Conservation (phyloP, 2,329 filamentous ascomycete species). For the Talaromyces sp. region DNA sequence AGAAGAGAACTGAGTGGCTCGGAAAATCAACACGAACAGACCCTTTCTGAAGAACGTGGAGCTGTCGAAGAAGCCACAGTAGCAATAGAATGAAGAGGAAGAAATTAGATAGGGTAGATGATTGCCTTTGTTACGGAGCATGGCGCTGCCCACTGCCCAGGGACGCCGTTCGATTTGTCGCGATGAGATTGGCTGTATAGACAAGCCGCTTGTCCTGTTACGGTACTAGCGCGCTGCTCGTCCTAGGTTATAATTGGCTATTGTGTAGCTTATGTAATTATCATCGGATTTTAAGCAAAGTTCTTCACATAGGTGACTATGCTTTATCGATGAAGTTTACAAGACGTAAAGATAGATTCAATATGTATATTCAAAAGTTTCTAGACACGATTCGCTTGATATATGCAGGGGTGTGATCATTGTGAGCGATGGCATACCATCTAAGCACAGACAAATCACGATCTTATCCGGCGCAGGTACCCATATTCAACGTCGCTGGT, state of each 20-base stretch:
- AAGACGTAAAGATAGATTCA: neutral
- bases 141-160: neutral
- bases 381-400: conserved; percentile 3
- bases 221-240: neutral
- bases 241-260: neutral
- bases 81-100: conserved; percentile 14
- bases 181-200: neutral
- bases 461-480: conserved; percentile 25
- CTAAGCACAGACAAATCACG: conserved; percentile 22
- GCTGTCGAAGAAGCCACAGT: conserved; percentile 17
- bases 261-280: neutral
- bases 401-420: conserved; percentile 6
- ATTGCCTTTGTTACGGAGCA: neutral
- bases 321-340: neutral
- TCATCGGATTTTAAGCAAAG: too few species aligned
- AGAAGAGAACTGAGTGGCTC: neutral
- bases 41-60: neutral
- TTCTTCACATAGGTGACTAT: too few species aligned
- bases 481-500: neutral
- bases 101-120: conserved; percentile 5
- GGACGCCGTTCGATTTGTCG: conserved; percentile 2
- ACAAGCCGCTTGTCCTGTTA: neutral
- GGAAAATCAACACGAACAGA: neutral
- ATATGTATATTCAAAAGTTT: neutral
- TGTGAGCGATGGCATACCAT: neutral